A percentile compares a stretch with the other conserved stretches of the same genome.
phyloP scores from a whole-genome alignment of 768 basidiomycete genomes.

The Suillus lakei region DNA sequence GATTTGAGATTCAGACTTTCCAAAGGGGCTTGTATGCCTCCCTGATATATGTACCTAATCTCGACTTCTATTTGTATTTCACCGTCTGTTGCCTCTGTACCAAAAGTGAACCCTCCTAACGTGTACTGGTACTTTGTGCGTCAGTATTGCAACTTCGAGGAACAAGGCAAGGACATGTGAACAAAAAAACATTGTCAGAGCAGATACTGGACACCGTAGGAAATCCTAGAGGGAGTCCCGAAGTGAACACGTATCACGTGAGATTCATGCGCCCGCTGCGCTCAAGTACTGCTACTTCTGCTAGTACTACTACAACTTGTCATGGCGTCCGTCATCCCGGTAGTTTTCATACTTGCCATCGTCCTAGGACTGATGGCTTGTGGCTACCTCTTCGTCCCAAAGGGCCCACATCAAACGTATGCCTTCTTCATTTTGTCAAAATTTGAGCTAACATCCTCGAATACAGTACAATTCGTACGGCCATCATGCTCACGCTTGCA shows the following conservation, averaged over 20 bases:
- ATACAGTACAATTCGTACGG: conserved; percentile 80
- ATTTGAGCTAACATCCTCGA: conserved; percentile 2
- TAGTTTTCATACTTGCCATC: conserved; percentile 68
- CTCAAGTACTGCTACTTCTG: background rate
- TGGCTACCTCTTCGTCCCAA: conserved; percentile 74
- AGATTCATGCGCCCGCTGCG: background rate
- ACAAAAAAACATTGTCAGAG: no score
- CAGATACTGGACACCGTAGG: no score
- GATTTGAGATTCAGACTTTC: no score
- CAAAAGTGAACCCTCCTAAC: no score
- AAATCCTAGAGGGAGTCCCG: no score
- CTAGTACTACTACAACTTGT: background rate
- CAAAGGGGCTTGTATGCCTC: no score
- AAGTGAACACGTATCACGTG: background rate
- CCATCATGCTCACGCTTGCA: conserved; percentile 75
- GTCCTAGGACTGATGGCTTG: conserved; percentile 66
- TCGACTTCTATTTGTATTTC: no score
- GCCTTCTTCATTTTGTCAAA: conserved; percentile 32
- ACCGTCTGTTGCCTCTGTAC: no score
- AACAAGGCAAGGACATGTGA: no score
- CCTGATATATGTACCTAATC: no score
- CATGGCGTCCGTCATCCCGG: conserved; percentile 76
- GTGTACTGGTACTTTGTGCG: no score
- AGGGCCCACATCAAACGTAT: conserved; percentile 90
- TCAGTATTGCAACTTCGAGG: no score